phyloP scores from a whole-genome alignment of 495 filamentous ascomycete genomes.

The Lasiosphaeria ovina region DNA sequence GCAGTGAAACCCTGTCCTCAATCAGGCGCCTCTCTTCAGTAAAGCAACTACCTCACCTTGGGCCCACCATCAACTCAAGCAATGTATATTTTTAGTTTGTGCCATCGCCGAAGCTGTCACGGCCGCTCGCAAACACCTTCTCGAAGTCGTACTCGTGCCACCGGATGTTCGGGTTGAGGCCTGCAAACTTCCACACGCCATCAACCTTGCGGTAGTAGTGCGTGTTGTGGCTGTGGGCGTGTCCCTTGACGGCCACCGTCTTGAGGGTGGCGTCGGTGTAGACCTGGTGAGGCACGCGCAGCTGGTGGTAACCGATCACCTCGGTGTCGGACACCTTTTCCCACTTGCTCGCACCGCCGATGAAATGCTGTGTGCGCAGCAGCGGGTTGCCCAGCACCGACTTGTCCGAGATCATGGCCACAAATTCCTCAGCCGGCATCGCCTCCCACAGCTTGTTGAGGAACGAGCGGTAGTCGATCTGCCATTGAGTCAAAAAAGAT shows the following conservation, averaged over 20 bases:
- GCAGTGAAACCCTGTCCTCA: too few relatives aligned
- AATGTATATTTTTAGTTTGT: neutral
- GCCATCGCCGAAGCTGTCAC: conserved; percentile 41
- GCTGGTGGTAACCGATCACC: conserved; percentile 71
- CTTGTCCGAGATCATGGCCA: conserved; percentile 65
- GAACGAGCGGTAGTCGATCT: conserved; percentile 74
- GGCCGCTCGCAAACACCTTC: conserved; percentile 44
- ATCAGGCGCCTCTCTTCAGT: neutral
- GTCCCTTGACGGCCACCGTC: conserved; percentile 59
- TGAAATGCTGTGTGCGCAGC: conserved; percentile 74
- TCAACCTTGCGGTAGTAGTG: conserved; percentile 73
- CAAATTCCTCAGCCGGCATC: conserved; percentile 70
- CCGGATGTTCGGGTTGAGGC: conserved; percentile 65
- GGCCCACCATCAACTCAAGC: neutral
- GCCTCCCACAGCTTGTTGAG: conserved; percentile 68
- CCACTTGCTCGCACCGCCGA: conserved; percentile 67
- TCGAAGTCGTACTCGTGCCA: conserved; percentile 73
- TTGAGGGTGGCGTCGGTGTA: conserved; percentile 55
- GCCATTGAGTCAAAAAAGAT: conserved; percentile 1
- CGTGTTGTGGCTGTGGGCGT: conserved; percentile 68
- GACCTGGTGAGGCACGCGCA: conserved; percentile 68
- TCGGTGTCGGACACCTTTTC: conserved; percentile 66
- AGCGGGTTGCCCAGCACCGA: conserved; percentile 67
- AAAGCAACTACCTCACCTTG: neutral
- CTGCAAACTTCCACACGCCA: conserved; percentile 81